These are phyloP conservation scores for Saturnispora serradocipensis DNA, from an alignment of 805 yeast species.

Conservation along the genomic window DNA sequence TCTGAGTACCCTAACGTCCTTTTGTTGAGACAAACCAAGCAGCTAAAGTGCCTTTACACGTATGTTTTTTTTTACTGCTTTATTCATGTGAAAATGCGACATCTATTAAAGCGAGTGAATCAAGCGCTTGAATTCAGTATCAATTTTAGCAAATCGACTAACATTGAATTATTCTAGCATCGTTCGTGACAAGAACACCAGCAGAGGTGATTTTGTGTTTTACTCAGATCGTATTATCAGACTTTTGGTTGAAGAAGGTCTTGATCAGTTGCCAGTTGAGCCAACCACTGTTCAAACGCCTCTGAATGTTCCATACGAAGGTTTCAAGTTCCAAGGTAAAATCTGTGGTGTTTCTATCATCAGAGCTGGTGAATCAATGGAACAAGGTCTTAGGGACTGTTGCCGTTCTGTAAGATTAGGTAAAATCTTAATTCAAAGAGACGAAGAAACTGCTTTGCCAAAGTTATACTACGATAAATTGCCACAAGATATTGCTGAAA, in stretches of 20 bases:
- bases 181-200: slow-evolving; percentile 73
- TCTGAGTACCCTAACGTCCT: slow-evolving; percentile 42
- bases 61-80: slow-evolving; percentile 18
- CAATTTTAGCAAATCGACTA: not conserved
- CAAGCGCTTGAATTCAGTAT: not conserved
- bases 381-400: slow-evolving; percentile 94
- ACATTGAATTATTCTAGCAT: slow-evolving; percentile 32
- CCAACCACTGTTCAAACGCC: slow-evolving; percentile 63
- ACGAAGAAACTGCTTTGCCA: slow-evolving; percentile 94
- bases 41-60: slow-evolving; percentile 76
- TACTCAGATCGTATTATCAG: slow-evolving; percentile 93
- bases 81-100: not conserved
- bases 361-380: slow-evolving; percentile 99
- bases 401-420: slow-evolving; percentile 95
- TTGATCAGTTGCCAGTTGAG: slow-evolving; percentile 88
- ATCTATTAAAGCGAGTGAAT: not conserved
- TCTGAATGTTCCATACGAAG: slow-evolving; percentile 60
- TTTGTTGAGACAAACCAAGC: slow-evolving; percentile 80
- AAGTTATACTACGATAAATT: slow-evolving; percentile 87
- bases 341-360: slow-evolving; percentile 98
- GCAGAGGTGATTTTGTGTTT: slow-evolving; percentile 88
- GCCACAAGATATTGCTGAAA: slow-evolving; percentile 81
- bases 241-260: slow-evolving; percentile 87
- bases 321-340: slow-evolving; percentile 78
- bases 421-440: slow-evolving; percentile 92